Evolutionary conservation across 495 filamentous ascomycete genomes (phyloP).

Genomic region (Tuber borchii): DNA sequence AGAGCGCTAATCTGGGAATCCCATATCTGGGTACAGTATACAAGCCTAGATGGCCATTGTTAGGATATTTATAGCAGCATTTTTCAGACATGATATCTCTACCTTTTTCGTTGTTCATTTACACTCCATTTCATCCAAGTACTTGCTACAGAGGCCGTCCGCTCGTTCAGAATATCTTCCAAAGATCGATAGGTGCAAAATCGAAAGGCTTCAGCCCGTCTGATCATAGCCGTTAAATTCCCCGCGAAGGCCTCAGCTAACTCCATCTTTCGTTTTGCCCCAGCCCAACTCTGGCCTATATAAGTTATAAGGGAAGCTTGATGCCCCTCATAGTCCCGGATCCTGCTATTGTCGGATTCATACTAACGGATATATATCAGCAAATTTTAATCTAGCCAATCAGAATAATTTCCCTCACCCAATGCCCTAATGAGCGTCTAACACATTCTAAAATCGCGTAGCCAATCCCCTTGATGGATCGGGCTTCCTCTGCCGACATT

Average conservation of each 20-base stretch:
- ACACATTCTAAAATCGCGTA: constrained; percentile 3
- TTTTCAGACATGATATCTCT: not conserved
- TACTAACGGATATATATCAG: not conserved
- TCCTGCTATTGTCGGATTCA: constrained; percentile 3
- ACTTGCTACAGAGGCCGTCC: not conserved
- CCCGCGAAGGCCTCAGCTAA: not conserved
- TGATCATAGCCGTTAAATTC: constrained; percentile 1
- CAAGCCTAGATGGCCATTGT: not conserved
- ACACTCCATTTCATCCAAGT: not conserved
- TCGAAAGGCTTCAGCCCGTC: not conserved
- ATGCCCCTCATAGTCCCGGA: not conserved
- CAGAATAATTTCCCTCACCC: not conserved
- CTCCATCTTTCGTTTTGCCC: constrained; percentile 2
- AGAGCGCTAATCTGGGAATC: constrained; percentile 3
- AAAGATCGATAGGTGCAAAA: not conserved
- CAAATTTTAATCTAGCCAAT: not conserved
- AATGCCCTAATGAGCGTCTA: not conserved
- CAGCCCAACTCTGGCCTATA: constrained; percentile 1
- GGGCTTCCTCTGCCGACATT: not conserved
- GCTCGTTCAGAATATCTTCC: not conserved
- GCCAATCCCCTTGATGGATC: not conserved
- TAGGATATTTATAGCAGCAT: not conserved
- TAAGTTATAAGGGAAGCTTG: constrained; percentile 1
- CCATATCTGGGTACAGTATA: constrained; percentile 3
- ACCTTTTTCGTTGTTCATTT: constrained; percentile 1